Conservation (phyloP, 768 basidiomycete species). For the Mycena filopes region DNA sequence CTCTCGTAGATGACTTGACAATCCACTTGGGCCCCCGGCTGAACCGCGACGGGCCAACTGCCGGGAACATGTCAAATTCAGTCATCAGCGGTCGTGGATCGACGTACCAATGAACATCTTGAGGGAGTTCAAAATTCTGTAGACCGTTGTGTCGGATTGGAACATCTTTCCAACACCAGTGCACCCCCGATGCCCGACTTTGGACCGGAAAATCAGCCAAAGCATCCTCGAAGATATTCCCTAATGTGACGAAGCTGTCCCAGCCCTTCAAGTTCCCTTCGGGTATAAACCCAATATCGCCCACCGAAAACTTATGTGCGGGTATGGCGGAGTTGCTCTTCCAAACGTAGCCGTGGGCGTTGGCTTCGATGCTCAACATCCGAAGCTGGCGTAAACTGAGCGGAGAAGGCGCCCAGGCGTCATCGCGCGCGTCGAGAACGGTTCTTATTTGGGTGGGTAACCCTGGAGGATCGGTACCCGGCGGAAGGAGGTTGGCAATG, state of each 20-base stretch:
- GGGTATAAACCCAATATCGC: slow-evolving; percentile 58
- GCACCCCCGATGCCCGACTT: slow-evolving; percentile 39
- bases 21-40: slow-evolving; percentile 48
- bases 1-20: slow-evolving; percentile 49
- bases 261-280: slow-evolving; percentile 47
- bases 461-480: slow-evolving; percentile 41
- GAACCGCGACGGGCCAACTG: slow-evolving; percentile 59
- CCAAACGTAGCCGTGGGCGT: slow-evolving; percentile 53
- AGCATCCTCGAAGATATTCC: slow-evolving; percentile 50
- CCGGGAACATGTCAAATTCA: neutral
- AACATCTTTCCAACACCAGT: slow-evolving; percentile 52
- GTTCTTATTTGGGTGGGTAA: slow-evolving; percentile 44
- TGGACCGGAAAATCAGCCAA: slow-evolving; percentile 36
- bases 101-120: slow-evolving; percentile 45
- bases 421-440: slow-evolving; percentile 42
- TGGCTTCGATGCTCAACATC: slow-evolving; percentile 47
- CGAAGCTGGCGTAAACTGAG: slow-evolving; percentile 51
- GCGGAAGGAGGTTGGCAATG: slow-evolving; percentile 51
- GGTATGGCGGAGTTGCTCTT: slow-evolving; percentile 49
- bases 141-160: slow-evolving; percentile 43
- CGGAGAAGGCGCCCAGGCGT: slow-evolving; percentile 39
- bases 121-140: slow-evolving; percentile 47
- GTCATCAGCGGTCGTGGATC: too few relatives aligned
- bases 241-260: slow-evolving; percentile 49
- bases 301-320: slow-evolving; percentile 51